Evolutionary conservation across 805 yeast species (phyloP), one percentile per base, ranked within the genome.

Genomic region (Maudiozyma saulgeensis): DNA sequence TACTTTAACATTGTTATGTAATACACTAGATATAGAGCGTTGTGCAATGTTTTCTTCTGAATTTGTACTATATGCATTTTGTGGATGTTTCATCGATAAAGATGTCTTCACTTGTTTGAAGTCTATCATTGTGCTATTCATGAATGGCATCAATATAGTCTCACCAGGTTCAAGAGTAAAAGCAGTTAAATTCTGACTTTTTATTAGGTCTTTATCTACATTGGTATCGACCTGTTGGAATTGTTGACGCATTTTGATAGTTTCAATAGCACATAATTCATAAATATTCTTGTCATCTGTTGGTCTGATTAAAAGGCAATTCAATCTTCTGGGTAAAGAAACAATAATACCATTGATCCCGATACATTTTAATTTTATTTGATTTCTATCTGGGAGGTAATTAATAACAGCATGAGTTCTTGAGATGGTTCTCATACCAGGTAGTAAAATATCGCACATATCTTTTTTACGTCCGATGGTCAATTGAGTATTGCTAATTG

Each of bases 301-400:
- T 11, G 51, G 56, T 42, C 49, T 53, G 13, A 67, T 48, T 37
- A 59, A 56, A 11, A 68, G 67, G 43, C 72, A 71, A 12, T 63
- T 56, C 23, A 71, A 55, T 18, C 60, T 57, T 16, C 67, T 68
- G 0, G 96, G 93, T 41, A 87, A 76, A 5, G 77, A 31, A 4
- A 89, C 77, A 11, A 78, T 74, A 45, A 86, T 68, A 9, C 97
- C 96, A 64, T 91, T 90, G 68, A 80, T 76, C 4, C 98, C 97
- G 46, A 80, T 62, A 63, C 97, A 91, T 42, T 76, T 76, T 45
- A 90, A 63, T 16, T 67, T 69, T 41, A 87, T 63, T 44, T 71
- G 60, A 41, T 76, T 68, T 12, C 62, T 62, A 2, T 57, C 62
- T 1, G 69, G 58, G 31, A 70, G 62, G 60, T 77, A 81, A 19